Base-by-base conservation (phyloP, 208 protist species). In the Dictyostelium gargantuum region DNA sequence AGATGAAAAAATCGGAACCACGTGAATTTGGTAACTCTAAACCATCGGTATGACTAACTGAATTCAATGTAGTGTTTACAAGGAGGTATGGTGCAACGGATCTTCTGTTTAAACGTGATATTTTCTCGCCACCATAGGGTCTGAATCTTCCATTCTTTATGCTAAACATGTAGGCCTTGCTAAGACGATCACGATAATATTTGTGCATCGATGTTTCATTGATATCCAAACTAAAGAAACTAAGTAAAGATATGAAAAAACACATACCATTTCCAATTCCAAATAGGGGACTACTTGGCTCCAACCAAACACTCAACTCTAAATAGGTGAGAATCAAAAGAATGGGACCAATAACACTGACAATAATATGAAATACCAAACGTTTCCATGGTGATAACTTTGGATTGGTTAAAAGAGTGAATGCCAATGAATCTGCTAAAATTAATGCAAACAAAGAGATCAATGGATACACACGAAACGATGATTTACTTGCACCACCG, bases 121-220 rank as follows among this genome's bases (percentile, higher is more conserved):
- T 52, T 40, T 89, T 89, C 26, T 89, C 82, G 19, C 82, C 82
- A 70, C 82, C 82, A 40, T 77, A 89, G 0, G 82, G 66, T 48
- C 82, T 54, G 44, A 89, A 89, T 66, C 70, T 56, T 29, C 70
- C 70, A 38, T 89, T 89, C 48, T 52, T 76, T 6, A 89, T 89
- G 0, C 15, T 35, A 52, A 89, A 89, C 82, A 89, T 89, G 17
- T 89, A 89, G 0, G 82, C 82, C n/a, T 89, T 89, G 40, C 46
- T 63, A 0, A 89, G 1, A 52, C 82, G 48, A 29, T 89, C 82
- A 42, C 82, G 15, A 68, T 89, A 89, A 52, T 89, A 89, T 29
- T 89, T 89, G 26, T 89, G 82, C 82, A 89, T 89, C 11, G 82
- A 89, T 68, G 82, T 89, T 52, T 89, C 82, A 54, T 89, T 89